phyloP scores from a whole-genome alignment of 2,329 filamentous ascomycete genomes.

The Monosporascus sp. region DNA sequence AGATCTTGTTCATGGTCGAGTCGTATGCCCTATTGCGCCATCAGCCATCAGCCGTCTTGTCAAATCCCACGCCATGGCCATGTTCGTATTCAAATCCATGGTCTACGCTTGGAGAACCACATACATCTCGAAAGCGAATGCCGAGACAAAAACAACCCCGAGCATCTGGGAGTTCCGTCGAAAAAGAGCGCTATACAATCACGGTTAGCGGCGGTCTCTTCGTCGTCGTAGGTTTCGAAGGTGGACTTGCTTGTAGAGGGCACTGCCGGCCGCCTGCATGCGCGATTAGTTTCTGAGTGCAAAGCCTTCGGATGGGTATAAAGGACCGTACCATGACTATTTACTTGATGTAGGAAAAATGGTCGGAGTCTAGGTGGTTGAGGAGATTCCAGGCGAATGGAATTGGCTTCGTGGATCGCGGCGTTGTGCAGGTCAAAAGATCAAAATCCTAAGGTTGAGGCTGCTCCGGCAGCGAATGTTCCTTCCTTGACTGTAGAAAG shows the following conservation, averaged over 20 bases:
- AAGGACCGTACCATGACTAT: conserved; percentile 49
- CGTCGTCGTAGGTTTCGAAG: conserved; percentile 10
- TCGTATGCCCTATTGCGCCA: conserved; percentile 67
- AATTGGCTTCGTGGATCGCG: conserved; percentile 2
- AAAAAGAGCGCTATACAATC: conserved; percentile 64
- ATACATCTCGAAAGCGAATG: conserved; percentile 93
- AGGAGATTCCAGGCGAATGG: neutral
- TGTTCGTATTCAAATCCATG: neutral
- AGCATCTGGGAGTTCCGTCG: conserved; percentile 86
- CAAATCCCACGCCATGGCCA: conserved; percentile 3
- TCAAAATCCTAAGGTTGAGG: conserved; percentile 7
- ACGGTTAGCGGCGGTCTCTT: conserved; percentile 17
- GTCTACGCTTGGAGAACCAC: conserved; percentile 28
- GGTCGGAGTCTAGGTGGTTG: neutral
- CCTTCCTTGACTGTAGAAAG: conserved; percentile 8
- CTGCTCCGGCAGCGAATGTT: neutral
- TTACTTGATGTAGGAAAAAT: conserved; percentile 1
- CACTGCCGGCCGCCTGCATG: conserved; percentile 35
- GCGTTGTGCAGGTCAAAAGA: neutral
- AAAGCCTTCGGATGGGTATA: conserved; percentile 3
- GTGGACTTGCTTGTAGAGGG: conserved; percentile 56
- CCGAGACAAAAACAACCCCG: conserved; percentile 75
- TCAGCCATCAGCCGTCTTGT: conserved; percentile 25
- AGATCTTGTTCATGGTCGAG: conserved; percentile 73
- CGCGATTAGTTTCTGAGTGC: conserved; percentile 26